These are phyloP conservation scores for Cladorrhinum sp. DNA, from an alignment of 2,329 filamentous ascomycete genomes.

Conservation along the genomic window DNA sequence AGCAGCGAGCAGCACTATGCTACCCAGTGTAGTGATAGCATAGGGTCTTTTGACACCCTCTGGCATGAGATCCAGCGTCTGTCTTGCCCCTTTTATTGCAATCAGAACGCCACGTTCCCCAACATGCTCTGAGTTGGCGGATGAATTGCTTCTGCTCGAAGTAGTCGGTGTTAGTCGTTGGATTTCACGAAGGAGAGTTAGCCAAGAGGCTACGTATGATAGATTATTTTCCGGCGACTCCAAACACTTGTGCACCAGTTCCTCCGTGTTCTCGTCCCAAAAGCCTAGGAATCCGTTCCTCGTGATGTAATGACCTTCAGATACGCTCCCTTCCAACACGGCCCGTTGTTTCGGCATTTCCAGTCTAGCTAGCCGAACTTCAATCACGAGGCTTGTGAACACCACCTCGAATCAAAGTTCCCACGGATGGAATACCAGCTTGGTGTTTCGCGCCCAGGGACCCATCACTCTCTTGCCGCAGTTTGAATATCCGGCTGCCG, in stretches of 20 bases:
- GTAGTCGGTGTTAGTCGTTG: neutral
- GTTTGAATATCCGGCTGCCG: conserved; percentile 4
- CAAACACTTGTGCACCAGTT: neutral
- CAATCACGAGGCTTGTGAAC: neutral
- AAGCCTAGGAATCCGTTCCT: neutral
- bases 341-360: neutral
- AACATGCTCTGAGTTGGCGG: neutral
- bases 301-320: neutral
- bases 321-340: neutral
- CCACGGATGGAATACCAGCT: neutral
- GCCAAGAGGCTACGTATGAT: neutral
- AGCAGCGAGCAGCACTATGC: conserved; percentile 47
- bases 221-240: neutral
- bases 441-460: neutral
- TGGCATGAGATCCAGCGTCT: conserved; percentile 29
- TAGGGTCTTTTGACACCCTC: conserved; percentile 40
- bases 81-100: neutral
- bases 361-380: neutral
- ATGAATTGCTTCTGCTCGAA: neutral
- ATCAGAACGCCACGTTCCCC: neutral
- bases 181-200: neutral
- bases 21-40: conserved; percentile 48
- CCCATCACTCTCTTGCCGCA: conserved; percentile 3
- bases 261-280: neutral
- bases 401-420: conserved; percentile 1